Conservation (phyloP, 768 basidiomycete genomes). For the Candolleomyces eurysporus region DNA sequence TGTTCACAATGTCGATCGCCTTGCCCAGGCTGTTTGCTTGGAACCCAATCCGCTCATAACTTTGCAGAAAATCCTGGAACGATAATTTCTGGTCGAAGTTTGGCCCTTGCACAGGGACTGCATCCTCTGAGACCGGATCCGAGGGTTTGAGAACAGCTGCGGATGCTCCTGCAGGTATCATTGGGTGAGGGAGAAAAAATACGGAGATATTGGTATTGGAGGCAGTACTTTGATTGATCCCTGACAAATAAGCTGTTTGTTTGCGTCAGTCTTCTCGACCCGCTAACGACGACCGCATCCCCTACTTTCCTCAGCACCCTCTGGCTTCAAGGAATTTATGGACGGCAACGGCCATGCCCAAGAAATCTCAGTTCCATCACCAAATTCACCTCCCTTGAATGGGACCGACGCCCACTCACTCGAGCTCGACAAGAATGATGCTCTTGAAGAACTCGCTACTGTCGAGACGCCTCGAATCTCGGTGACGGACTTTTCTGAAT, state of each 20-base stretch:
- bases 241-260: neutral
- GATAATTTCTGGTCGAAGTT: conserved; percentile 72
- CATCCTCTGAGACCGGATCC: conserved; percentile 61
- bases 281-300: conserved; percentile 1
- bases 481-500: neutral
- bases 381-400: neutral
- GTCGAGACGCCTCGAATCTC: conserved; percentile 1
- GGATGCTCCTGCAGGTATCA: conserved; percentile 58
- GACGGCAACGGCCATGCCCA: conserved; percentile 4
- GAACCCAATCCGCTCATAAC: conserved; percentile 92
- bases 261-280: neutral
- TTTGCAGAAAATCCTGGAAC: conserved; percentile 66
- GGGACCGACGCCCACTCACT: neutral
- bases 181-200: conserved; percentile 6
- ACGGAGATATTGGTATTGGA: neutral
- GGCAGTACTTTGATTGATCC: conserved; percentile 4
- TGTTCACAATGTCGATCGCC: conserved; percentile 88
- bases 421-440: neutral
- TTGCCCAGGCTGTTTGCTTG: conserved; percentile 92
- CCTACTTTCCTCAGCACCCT: neutral
- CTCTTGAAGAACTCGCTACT: neutral
- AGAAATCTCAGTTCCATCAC: neutral
- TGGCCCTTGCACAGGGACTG: conserved; percentile 80
- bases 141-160: conserved; percentile 79
- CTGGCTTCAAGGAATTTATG: neutral